These are phyloP conservation scores for Blastocystis sp. DNA, from an alignment of 352 stramenopile genomes.

Conservation along the genomic window DNA sequence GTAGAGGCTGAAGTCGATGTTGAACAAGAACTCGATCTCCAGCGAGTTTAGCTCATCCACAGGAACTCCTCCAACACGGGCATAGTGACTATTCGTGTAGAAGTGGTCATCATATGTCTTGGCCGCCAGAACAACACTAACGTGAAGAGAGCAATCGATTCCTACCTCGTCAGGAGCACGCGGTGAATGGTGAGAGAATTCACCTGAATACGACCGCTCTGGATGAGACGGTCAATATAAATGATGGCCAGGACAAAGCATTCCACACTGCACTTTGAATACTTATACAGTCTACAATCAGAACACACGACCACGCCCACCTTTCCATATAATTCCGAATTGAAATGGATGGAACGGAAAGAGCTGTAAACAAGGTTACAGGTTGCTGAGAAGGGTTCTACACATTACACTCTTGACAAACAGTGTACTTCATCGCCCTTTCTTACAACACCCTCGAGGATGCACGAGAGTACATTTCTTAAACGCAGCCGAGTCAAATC, in stretches of 20 bases:
- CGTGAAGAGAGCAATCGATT: background rate
- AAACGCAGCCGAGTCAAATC: conserved; percentile 27
- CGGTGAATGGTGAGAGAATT: conserved; percentile 36
- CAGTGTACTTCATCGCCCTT: background rate
- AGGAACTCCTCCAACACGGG: conserved; percentile 16
- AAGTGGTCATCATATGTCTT: conserved; percentile 41
- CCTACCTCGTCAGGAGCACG: conserved; percentile 15
- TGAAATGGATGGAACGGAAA: background rate
- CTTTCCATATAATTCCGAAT: conserved; percentile 40
- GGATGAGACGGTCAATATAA: conserved; percentile 46
- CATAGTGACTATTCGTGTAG: conserved; percentile 43
- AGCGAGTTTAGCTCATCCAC: conserved; percentile 12
- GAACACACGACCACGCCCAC: background rate
- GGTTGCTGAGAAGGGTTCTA: background rate
- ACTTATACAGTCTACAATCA: conserved; percentile 16
- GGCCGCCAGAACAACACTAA: conserved; percentile 28
- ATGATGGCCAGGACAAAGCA: conserved; percentile 27
- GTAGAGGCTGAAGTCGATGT: conserved; percentile 21
- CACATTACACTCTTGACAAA: background rate
- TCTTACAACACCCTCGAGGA: conserved; percentile 36
- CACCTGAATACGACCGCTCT: conserved; percentile 18
- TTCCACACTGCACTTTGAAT: conserved; percentile 45
- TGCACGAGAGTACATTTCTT: conserved; percentile 40
- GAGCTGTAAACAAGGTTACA: conserved; percentile 17
- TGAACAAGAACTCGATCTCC: conserved; percentile 40